Evolutionary conservation across 2,329 filamentous ascomycete genomes (phyloP), one percentile per base, ranked within the genome.

Genomic region (Lecanicillium sp.): DNA sequence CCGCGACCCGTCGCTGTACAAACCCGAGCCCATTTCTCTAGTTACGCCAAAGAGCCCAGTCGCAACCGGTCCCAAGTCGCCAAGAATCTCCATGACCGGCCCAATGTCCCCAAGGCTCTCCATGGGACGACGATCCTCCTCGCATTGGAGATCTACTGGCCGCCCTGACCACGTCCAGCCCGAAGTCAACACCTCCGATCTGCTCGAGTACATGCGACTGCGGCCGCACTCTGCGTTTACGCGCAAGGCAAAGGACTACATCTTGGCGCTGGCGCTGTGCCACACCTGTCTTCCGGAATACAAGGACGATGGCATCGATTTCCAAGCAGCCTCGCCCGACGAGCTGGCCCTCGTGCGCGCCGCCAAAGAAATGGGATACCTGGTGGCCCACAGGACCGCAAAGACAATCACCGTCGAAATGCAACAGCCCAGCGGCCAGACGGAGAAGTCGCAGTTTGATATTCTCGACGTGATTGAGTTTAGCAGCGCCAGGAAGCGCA

Each of bases 401-500:
- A 77, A 81, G 35, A 79, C 74, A 1, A 76, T 95, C 29, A 77
- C 72, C 0, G 49, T 80, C 7, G 63, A 60, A 17, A 56, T 72
- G 15, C 57, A 56, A 1, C 57, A 57, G 13, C 49, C 57, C 4
- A 57, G 60, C 19, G 65, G 64, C 4, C 50, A 53, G 4, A 50
- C 54, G 8, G 61, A 70, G 4, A 66, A 72, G 3, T 80, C 87
- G 50, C 71, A 69, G 0, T 96, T 90, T 50, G 77, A 94, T 45
- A 74, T 95, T 4, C 62, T 95, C 22, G 87, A 95, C 51, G 74
- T 94, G 4, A 87, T 96, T 42, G 89, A 95, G 54, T 96, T 96
- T 51, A 92, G 84, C 44, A 94, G 86, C 60, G 79, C 83, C 45
- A 74, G 89, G 17, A 95, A 95, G 62, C 75, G 89, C 29, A 95